phyloP scores from a whole-genome alignment of 768 basidiomycete genomes.

The Tulasnella sp. region DNA sequence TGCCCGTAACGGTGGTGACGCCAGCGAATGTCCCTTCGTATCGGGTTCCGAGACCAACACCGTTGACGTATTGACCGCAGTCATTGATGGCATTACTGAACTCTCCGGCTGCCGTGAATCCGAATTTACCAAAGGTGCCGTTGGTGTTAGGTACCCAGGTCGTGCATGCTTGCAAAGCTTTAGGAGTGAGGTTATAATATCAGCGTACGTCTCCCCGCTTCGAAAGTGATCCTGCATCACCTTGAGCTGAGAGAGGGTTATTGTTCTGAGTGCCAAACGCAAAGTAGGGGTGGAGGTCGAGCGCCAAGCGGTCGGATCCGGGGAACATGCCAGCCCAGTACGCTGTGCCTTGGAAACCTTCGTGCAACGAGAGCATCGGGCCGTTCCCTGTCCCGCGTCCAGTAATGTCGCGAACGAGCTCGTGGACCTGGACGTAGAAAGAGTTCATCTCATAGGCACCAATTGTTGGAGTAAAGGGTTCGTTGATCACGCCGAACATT shows the following conservation, averaged over 20 bases:
- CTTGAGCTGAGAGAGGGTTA: slow-evolving; percentile 30
- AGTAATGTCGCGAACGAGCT: slow-evolving; percentile 62
- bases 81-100: slow-evolving; percentile 59
- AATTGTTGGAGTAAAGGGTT: slow-evolving; percentile 29
- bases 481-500: slow-evolving; percentile 36
- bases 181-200: slow-evolving; percentile 22
- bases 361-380: slow-evolving; percentile 52
- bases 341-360: slow-evolving; percentile 49
- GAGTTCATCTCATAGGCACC: slow-evolving; percentile 29
- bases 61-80: slow-evolving; percentile 48
- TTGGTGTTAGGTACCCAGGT: slow-evolving; percentile 14
- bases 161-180: slow-evolving; percentile 22
- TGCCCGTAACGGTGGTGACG: slow-evolving; percentile 27
- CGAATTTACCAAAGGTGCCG: slow-evolving; percentile 47
- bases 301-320: slow-evolving; percentile 53
- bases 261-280: slow-evolving; percentile 42
- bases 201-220: background rate
- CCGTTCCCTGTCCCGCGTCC: slow-evolving; percentile 62
- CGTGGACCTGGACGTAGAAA: slow-evolving; percentile 35
- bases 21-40: slow-evolving; percentile 37
- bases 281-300: slow-evolving; percentile 66
- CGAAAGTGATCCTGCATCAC: background rate
- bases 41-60: slow-evolving; percentile 36
- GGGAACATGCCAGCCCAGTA: slow-evolving; percentile 40
- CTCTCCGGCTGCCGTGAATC: slow-evolving; percentile 68